These are phyloP conservation scores for Stentor roeselii DNA, from an alignment of 73 alveolate genomes.

Conservation along the genomic window DNA sequence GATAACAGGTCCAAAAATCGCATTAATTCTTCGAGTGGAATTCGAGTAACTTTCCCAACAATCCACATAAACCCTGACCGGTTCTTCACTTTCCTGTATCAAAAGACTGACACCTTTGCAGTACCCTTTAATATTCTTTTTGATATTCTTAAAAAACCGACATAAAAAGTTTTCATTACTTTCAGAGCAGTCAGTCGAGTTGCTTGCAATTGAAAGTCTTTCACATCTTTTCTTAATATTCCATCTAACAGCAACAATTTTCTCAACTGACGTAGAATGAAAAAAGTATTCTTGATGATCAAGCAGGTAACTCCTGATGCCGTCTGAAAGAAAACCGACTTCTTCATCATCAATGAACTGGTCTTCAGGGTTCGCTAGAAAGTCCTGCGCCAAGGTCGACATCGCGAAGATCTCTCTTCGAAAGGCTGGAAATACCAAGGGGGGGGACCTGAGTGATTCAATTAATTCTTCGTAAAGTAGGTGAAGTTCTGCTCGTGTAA, in stretches of 20 bases:
- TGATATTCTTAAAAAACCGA: not conserved
- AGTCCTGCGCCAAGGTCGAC: not conserved
- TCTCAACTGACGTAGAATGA: not conserved
- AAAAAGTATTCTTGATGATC: not conserved
- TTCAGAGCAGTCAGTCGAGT: not conserved
- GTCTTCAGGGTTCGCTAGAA: slow-evolving; percentile 22
- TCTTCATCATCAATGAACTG: not conserved
- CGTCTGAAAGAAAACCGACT: not conserved
- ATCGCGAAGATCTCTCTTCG: not conserved
- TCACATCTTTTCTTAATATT: not conserved
- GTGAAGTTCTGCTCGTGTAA: not conserved
- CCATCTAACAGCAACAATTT: not conserved
- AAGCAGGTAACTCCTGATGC: not conserved
- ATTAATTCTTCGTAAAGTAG: not conserved
- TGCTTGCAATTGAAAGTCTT: not conserved
- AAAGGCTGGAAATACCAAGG: not conserved
- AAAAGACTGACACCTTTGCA: not conserved
- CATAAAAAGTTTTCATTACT: not conserved
- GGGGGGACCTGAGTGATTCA: not conserved
- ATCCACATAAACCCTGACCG: not conserved
- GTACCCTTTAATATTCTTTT: not conserved
- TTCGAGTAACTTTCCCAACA: not conserved
- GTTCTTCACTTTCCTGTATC: not conserved
- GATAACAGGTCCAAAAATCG: not conserved
- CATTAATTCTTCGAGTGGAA: not conserved